A percentile compares a stretch with the other conserved stretches of the same genome.
Evolutionary conservation across 352 stramenopile genomes (phyloP).

Genomic region (Globisporangium irregulare): DNA sequence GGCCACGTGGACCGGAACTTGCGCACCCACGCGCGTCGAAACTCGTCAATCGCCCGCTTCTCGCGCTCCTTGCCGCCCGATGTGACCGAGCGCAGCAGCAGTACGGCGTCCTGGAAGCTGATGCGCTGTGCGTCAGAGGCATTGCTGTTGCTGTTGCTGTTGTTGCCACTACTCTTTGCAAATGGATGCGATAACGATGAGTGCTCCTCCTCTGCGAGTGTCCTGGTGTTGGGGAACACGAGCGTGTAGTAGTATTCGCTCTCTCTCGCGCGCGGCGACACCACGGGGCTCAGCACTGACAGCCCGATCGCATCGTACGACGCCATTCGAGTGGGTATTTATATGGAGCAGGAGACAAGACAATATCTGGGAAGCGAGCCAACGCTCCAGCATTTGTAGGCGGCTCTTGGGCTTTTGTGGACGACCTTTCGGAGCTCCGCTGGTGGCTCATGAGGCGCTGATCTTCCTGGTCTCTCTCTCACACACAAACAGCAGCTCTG

Average conservation of each 20-base stretch:
- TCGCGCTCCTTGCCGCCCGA: slow-evolving; percentile 41
- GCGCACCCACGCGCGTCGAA: slow-evolving; percentile 48
- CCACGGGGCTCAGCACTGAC: slow-evolving; percentile 37
- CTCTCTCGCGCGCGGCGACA: slow-evolving; percentile 37
- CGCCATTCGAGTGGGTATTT: slow-evolving; percentile 18
- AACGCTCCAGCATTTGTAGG: neutral
- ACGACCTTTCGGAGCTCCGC: slow-evolving; percentile 10
- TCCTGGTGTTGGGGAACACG: slow-evolving; percentile 52
- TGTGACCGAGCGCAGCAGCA: slow-evolving; percentile 51
- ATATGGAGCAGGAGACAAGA: neutral
- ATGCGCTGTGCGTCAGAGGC: slow-evolving; percentile 29
- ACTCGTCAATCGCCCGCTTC: slow-evolving; percentile 40
- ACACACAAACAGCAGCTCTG: neutral
- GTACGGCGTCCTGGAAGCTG: slow-evolving; percentile 41
- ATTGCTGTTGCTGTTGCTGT: neutral
- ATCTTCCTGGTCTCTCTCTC: too few species aligned
- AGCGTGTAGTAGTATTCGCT: slow-evolving; percentile 74
- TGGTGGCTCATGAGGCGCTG: neutral
- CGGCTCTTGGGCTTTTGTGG: neutral
- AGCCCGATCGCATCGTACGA: slow-evolving; percentile 45
- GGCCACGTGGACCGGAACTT: slow-evolving; percentile 67
- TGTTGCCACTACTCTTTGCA: neutral
- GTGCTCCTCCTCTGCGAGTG: neutral
- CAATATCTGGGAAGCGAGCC: neutral
- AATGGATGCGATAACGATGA: neutral